Percentiles rank a stretch among this genome's conserved stretches.
Evolutionary conservation across 192 early-diverging fungal genomes (phyloP).

Genomic region (Coemansia sp.): DNA sequence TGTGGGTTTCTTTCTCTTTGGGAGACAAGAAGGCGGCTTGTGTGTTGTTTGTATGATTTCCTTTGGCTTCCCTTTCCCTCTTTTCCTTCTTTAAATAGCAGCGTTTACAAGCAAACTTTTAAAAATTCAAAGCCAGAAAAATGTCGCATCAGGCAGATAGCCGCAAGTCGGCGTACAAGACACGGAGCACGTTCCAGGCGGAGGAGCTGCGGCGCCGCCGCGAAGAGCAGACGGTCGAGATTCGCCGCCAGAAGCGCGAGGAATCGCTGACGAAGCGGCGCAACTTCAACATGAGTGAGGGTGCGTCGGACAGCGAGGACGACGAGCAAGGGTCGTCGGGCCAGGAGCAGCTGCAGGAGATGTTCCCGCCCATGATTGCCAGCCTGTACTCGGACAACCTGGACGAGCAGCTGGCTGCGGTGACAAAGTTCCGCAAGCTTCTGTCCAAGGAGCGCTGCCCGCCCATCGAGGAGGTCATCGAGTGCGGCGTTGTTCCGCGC

Average conservation of each 20-base stretch:
- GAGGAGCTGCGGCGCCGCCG: constrained; percentile 92
- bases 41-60: background rate
- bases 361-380: constrained; percentile 75
- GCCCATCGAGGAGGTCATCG: constrained; percentile 95
- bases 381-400: constrained; percentile 75
- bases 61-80: background rate
- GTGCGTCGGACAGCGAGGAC: constrained; percentile 71
- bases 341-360: constrained; percentile 71
- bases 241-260: constrained; percentile 94
- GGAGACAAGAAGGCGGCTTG: no score
- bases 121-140: background rate
- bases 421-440: constrained; percentile 89
- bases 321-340: constrained; percentile 63
- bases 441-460: constrained; percentile 94
- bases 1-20: no score
- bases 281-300: constrained; percentile 63
- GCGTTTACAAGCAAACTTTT: background rate
- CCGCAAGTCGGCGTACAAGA: constrained; percentile 71
- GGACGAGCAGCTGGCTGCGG: constrained; percentile 78
- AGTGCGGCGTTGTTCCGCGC: constrained; percentile 85
- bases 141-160: constrained; percentile 1
- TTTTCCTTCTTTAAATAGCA: background rate
- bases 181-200: constrained; percentile 77
- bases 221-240: constrained; percentile 89
- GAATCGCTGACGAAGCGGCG: constrained; percentile 91